Base-by-base conservation (phyloP, 495 filamentous ascomycete species). In the Chaetomium fimeti region DNA sequence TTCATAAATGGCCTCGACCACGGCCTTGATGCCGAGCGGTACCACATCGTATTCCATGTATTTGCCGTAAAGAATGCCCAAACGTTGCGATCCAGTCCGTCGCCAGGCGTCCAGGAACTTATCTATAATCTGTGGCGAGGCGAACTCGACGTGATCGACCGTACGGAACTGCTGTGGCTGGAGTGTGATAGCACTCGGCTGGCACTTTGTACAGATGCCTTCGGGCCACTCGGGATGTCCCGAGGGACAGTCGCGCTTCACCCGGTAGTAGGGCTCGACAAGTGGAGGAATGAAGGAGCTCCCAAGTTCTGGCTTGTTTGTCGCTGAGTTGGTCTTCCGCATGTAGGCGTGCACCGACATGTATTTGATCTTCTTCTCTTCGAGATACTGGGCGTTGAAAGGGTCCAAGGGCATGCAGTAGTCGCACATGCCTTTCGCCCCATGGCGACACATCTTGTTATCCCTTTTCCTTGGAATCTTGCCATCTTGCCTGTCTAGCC, bases 371-470 rank as follows among this genome's bases (percentile, higher is more conserved):
- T 97, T 97, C 77, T 91, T 94, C 70, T 98, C 93, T 3, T 85
- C 84, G 22, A 99, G 83, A 69, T 98, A 95, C 56, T 89, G 85
- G 27, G 86, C 72, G 73, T 93, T 89, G 76, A 96, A 99, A 15
- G 94, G 95, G 72, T 99, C 95, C 38, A 99, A 80, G 1, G 94
- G 94, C 91, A 93, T 97, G 82, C 94, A 99, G 76, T 97, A 97
- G 76, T 99, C 94, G 75, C 94, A 99, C 95, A 98, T 98, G 67
- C 95, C 94, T 75, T 95, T 96, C 24, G 88, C 87, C 8, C 93
- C 93, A 75, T 99, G 94, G 68, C 89, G 89, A 79, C 94, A 99
- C 90, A 99, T 92, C 71, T 91, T 93, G 47, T 75, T 73, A 69
- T 97, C 95, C 45, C 82, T 81, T 45, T 77, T 79, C 55, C 94